Evolutionary conservation across 768 basidiomycete species (phyloP).

Genomic region (Mycena metata): DNA sequence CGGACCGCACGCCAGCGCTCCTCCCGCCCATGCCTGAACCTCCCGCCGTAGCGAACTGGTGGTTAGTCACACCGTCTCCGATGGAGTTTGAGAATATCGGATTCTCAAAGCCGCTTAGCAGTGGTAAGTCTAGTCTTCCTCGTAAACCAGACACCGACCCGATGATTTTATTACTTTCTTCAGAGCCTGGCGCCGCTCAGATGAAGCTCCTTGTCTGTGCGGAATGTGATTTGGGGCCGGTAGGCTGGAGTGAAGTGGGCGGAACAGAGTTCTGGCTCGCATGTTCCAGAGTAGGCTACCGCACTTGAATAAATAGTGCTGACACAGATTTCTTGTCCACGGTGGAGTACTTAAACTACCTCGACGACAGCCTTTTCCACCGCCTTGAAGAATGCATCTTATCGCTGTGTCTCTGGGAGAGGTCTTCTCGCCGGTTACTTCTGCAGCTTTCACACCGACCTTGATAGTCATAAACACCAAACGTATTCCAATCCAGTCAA

Average conservation of each 20-base stretch:
- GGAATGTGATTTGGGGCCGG: constrained; percentile 86
- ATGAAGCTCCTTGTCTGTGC: constrained; percentile 83
- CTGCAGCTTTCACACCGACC: too few relatives aligned
- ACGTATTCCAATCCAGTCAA: too few relatives aligned
- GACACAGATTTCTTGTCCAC: neutral
- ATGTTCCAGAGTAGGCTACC: constrained; percentile 76
- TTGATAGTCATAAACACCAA: too few relatives aligned
- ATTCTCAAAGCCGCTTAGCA: constrained; percentile 71
- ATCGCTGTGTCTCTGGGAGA: too few relatives aligned
- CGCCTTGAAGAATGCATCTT: too few relatives aligned
- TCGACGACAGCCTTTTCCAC: too few relatives aligned
- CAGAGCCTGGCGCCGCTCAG: constrained; percentile 50
- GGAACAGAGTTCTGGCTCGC: constrained; percentile 85
- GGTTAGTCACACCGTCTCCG: constrained; percentile 80
- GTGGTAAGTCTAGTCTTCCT: neutral
- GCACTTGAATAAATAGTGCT: constrained; percentile 25
- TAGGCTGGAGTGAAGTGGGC: constrained; percentile 84
- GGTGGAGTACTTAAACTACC: too few relatives aligned
- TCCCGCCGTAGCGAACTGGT: constrained; percentile 74
- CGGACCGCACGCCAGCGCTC: constrained; percentile 53
- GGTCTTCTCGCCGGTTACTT: too few relatives aligned
- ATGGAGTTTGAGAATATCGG: constrained; percentile 93
- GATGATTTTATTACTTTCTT: neutral
- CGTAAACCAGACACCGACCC: neutral
- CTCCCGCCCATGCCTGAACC: constrained; percentile 70